Base-by-base conservation (phyloP, 352 stramenopile species). In the Phytophthora palmivora region DNA sequence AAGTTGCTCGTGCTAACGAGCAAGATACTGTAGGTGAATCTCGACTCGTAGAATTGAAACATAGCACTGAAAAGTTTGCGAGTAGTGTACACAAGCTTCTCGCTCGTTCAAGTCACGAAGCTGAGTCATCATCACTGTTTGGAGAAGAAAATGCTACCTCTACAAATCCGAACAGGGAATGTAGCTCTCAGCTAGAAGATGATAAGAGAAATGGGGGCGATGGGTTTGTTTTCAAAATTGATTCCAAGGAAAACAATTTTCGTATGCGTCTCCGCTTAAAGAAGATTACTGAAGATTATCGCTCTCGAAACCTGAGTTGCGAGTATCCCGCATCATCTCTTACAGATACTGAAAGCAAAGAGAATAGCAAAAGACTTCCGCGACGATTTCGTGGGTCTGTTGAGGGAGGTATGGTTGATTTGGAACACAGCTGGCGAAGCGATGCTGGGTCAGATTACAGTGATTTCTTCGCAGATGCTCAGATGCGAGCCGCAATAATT, bases 51-150 rank as follows among this genome's bases (percentile, higher is more conserved):
- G 66, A 77, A 24, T 45, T 92, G 24, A 94, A 94, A 56, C 75
- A 87, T 46, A 75, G 81, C n/a, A 76, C 80, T 11, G 82, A 92
- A 59, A 87, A 84, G 36, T 92, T 91, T 72, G 82, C 82, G 1
- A 82, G 82, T 49, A 94, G 85, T 47, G 82, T 91, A 22, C 85
- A 91, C 62, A 91, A 91, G 47, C 61, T 94, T 4, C 81, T 92
- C 26, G 44, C 51, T 28, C 67, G 71, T 42, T 79, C 71, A 38
- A 72, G 54, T 16, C 30, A 57, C 16, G 57, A 69, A 33, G 9
- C 22, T 55, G 11, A 11, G 21, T 15, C 34, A 11, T 19, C 54
- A 4, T 46, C 28, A 18, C 6, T 62, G 21, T 59, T 59, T 44
- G 49, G 21, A 30, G 61, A 65, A 49, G 18, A 15, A 52, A 14